These are phyloP conservation scores for Fusarium siculi DNA, from an alignment of 2,329 filamentous ascomycete genomes.

Conservation along the genomic window DNA sequence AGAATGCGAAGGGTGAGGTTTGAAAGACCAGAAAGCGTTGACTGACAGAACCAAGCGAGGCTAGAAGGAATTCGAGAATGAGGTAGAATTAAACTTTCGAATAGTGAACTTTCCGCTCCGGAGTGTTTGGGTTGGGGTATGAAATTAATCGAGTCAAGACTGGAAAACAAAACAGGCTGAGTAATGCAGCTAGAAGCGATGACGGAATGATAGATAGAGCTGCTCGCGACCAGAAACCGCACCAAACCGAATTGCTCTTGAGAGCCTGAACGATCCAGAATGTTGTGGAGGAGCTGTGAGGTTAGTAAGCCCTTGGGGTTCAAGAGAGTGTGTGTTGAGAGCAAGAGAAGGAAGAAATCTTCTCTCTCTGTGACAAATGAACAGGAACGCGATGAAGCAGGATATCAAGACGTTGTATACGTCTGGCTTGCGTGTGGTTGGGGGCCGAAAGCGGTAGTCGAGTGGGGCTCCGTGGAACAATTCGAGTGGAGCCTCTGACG, in stretches of 20 bases:
- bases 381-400: conserved; percentile 27
- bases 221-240: conserved; percentile 4
- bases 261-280: not conserved
- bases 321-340: conserved; percentile 17
- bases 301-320: conserved; percentile 26
- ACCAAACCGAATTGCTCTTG: conserved; percentile 4
- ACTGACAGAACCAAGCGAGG: conserved; percentile 12
- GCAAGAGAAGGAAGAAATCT: conserved; percentile 21
- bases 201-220: not conserved
- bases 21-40: conserved; percentile 22
- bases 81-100: conserved; percentile 29
- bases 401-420: conserved; percentile 43
- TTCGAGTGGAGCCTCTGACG: conserved; percentile 25
- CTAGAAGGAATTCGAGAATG: conserved; percentile 7
- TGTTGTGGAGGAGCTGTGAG: conserved; percentile 6
- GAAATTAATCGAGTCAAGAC: conserved; percentile 4
- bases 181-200: not conserved
- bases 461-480: conserved; percentile 37
- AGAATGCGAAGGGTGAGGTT: conserved; percentile 11
- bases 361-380: conserved; percentile 30
- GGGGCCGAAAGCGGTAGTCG: conserved; percentile 42
- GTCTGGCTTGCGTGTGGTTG: conserved; percentile 46
- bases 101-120: not conserved
- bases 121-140: not conserved
- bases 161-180: conserved; percentile 7